Base-by-base conservation (phyloP, 179 eudicot genomes). In the Silene noctiflora region DNA sequence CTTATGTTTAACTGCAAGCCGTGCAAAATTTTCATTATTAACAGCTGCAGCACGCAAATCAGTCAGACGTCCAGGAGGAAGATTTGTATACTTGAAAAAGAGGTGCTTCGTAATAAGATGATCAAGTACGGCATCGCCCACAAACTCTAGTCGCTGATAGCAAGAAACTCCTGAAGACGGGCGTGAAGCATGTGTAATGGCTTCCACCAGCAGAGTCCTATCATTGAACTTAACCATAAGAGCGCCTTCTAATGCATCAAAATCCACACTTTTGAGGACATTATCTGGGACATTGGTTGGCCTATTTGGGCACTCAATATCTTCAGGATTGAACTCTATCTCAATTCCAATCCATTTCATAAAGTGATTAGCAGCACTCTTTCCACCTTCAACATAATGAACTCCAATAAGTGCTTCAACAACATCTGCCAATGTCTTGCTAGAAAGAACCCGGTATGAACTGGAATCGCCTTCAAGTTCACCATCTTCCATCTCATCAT, bases 31-130 rank as follows among this genome's bases (percentile, higher is more conserved):
- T 81, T 96, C 99, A 83, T 96, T 96, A 78, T 96, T 96, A 5
- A 96, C 99, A 86, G 99, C 99, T 80, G 99, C 99, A 72, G 99
- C 99, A 76, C 99, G 94, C 86, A 96, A 82, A 81, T 96, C 99
- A 24, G 99, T 96, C 84, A 96, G 83, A 71, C 98, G 98, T 13
- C 99, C 99, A 39, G 99, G 99, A 10, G 99, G 99, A 22, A 96
- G 83, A 82, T 93, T 96, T 21, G 98, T 91, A 82, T 96, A 96
- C 27, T 83, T 88, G 83, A 96, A 96, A 85, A 96, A 96, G 75
- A 96, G 79, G 86, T 91, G 89, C 86, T 85, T 90, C 65, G 99
- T 96, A 81, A 96, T 96, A 24, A 96, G 94, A 86, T 96, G 99
- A 84, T 96, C 99, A 79, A 96, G 82, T 22, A 96, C 98, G 16